Evolutionary conservation across 306 rosid genomes (phyloP), one percentile per base, ranked within the genome.

Genomic region (Castanospermum australe): DNA sequence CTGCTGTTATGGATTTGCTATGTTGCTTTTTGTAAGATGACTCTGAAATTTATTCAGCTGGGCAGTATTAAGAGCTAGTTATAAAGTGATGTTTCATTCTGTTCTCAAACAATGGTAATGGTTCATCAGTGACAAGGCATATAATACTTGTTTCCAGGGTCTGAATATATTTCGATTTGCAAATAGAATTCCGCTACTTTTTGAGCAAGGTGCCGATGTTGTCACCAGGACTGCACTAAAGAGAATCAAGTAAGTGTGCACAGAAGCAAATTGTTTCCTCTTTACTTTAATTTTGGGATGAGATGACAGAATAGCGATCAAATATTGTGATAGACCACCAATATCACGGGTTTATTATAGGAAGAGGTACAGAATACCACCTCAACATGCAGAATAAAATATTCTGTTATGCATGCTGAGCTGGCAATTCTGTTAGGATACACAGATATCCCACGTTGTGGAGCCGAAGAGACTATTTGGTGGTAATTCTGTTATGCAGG

Each of bases 141-240:
- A 54, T 48, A 45, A 48, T 65, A 35, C 60, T 56, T 24, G 81
- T 82, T 77, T 85, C 72, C 88, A 94, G 99, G 99, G 99, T 83
- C 80, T 94, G 82, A 94, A 94, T 80, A 87, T 94, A 66, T 94
- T 94, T 88, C 88, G 97, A 73, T 94, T 94, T 88, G 99, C 99
- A 84, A 94, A 94, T 62, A 94, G 99, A 67, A 94, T 94, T 76
- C 99, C 99, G n/a, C 97, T 94, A 79, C 99, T 94, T 84, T 94
- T 94, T 77, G 99, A 94, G 95, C 99, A 94, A 89, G 99, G 99
- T 57, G 99, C 99, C 13, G 99, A 94, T 82, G 99, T 94, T 63
- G 99, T 94, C 63, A 94, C 97, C 79, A 86, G 99, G 85, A 94
- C 95, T 6, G 92, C 97, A 63, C 88, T 86, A n/a, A 92, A 92